Evolutionary conservation across 495 filamentous ascomycete genomes (phyloP), one percentile per base, ranked within the genome.

Genomic region (Podospora comata): DNA sequence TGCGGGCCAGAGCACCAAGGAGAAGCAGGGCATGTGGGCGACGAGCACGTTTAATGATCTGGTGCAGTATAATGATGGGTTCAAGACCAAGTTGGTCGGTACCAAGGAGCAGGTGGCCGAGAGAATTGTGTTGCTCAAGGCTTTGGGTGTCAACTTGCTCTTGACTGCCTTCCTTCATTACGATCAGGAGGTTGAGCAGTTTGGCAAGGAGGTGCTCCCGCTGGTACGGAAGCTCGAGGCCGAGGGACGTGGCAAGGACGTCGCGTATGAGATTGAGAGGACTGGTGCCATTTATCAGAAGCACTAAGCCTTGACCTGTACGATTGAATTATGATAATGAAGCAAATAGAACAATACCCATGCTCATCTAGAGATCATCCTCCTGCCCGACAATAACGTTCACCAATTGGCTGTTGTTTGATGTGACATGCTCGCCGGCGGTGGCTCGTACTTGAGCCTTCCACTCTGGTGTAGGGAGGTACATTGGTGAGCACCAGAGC

Each of bases 21-120:
- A 82, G 60, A 81, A 78, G 75, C 74, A 70, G 53, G 82, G 80
- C 54, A 84, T 83, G 82, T 83, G 81, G 81, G 79, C 80, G 57
- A 74, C 80, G 58, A 77, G 72, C 65, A 82, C 79, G 34, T 79
- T 83, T 62, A 78, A 84, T 48, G 81, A 84, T 66, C 73, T 83
- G 18, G 79, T 83, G 20, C 81, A 83, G 70, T 84, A 83, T 67
- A 84, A 83, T 66, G 81, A 83, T 66, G 81, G 82, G 28, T 84
- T 84, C 79, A 83, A 82, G 72, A 83, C 81, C 18, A 82, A 82
- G 70, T 70, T 84, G n/a, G 81, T 83, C 48, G 81, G 82, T 4
- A 85, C 81, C 34, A 78, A 78, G 69, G 76, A 81, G 68, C 82
- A 84, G 67, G 80, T 84, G 62, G 81, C 78, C 16, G 82, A 84